A percentile compares a stretch with the other conserved stretches of the same genome.
These are phyloP conservation scores for Backusella macrospora DNA, from an alignment of 192 early-diverging fungal genomes.

Conservation along the genomic window DNA sequence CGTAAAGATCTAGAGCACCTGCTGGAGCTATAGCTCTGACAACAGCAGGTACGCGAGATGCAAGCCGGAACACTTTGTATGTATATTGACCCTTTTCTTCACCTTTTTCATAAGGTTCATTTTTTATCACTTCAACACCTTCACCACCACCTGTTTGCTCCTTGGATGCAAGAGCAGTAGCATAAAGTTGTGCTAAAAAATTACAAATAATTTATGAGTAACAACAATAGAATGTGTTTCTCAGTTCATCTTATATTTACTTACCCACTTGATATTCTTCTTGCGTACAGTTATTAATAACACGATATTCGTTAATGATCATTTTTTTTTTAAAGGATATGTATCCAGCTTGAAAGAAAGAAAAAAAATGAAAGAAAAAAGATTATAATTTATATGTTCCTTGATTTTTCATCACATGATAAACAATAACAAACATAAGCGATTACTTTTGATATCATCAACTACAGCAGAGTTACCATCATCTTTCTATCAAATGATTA, in stretches of 20 bases:
- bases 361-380: not conserved
- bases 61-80: constrained; percentile 73
- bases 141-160: constrained; percentile 80
- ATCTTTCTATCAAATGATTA: constrained; percentile 12
- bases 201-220: not conserved
- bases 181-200: constrained; percentile 67
- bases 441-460: not conserved
- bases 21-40: constrained; percentile 64
- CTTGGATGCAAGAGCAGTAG: constrained; percentile 75
- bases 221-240: constrained; percentile 13
- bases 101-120: constrained; percentile 78
- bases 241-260: not conserved
- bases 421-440: not conserved
- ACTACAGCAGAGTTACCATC: constrained; percentile 1
- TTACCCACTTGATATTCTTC: constrained; percentile 67
- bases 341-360: not conserved
- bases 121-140: constrained; percentile 77
- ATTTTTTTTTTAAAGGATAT: constrained; percentile 31
- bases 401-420: not conserved
- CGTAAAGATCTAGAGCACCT: constrained; percentile 69
- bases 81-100: constrained; percentile 77
- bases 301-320: constrained; percentile 74
- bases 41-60: constrained; percentile 53
- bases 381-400: not conserved
- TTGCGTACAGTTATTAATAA: constrained; percentile 74